Evolutionary conservation across 73 alveolate species (phyloP).

Genomic region (Stentor roeselii): DNA sequence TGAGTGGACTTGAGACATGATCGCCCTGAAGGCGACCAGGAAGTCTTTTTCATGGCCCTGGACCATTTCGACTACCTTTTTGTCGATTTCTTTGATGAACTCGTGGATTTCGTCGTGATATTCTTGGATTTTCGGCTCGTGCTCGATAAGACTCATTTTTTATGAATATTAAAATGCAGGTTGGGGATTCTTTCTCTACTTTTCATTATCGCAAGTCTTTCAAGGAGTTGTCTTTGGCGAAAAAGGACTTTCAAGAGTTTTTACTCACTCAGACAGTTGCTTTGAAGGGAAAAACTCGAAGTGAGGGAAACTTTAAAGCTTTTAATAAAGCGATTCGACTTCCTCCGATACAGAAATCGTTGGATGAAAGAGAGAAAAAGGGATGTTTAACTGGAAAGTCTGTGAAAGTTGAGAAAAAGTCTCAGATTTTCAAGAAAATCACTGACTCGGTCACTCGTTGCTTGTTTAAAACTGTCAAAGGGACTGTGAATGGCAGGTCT

Average conservation of each 20-base stretch:
- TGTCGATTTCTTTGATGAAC: neutral
- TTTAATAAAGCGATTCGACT: neutral
- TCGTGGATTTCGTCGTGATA: neutral
- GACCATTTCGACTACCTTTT: neutral
- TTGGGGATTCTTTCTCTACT: neutral
- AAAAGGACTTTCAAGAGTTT: neutral
- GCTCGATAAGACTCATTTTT: neutral
- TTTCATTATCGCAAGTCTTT: neutral
- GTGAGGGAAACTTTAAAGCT: neutral
- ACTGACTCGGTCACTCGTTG: no score
- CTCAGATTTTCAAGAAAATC: neutral
- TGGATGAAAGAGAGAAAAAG: neutral
- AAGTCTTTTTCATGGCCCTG: constrained; percentile 25
- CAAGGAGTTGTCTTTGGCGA: neutral
- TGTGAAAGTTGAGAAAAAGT: neutral
- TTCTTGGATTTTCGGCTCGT: neutral
- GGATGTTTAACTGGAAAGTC: neutral
- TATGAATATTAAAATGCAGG: neutral
- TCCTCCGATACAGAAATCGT: neutral
- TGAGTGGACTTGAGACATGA: neutral
- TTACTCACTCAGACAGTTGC: constrained; percentile 3
- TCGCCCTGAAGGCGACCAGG: constrained; percentile 21
- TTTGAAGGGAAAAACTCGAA: neutral
- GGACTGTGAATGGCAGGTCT: no score
- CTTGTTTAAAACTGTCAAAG: no score